Evolutionary conservation across 2,329 filamentous ascomycete genomes (phyloP).

Genomic region (Ophiostoma sp.): DNA sequence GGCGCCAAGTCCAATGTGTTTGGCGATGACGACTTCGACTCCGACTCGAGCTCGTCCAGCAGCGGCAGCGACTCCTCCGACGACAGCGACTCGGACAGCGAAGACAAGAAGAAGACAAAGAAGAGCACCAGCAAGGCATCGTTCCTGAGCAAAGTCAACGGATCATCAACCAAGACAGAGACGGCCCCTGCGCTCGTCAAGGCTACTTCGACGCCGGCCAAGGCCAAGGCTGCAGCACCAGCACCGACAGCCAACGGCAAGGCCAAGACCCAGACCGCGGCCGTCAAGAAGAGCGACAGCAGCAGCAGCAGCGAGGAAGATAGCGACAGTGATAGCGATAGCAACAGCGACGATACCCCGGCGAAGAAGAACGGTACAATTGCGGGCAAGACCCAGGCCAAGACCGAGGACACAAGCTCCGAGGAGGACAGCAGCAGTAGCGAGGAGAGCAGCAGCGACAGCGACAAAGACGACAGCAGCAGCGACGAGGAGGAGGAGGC

Average conservation of each 20-base stretch:
- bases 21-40: constrained; percentile 29
- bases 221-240: background rate
- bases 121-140: constrained; percentile 15
- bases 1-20: background rate
- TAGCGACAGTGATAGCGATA: background rate
- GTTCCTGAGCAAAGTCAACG: constrained; percentile 26
- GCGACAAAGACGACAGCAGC: background rate
- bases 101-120: background rate
- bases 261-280: constrained; percentile 5
- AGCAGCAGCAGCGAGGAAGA: constrained; percentile 16
- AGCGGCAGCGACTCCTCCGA: constrained; percentile 30
- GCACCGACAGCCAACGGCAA: constrained; percentile 15
- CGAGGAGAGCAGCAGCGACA: constrained; percentile 22
- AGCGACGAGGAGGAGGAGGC: constrained; percentile 17
- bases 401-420: background rate
- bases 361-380: constrained; percentile 25
- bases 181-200: background rate
- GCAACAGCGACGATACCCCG: constrained; percentile 12
- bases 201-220: background rate
- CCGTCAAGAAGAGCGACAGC: constrained; percentile 11
- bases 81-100: constrained; percentile 18
- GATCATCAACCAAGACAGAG: background rate
- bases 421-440: constrained; percentile 20
- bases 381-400: background rate
- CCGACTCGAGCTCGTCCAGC: constrained; percentile 29